Evolutionary conservation across 1,139 yeast species (phyloP), one percentile per base, ranked within the genome.

Genomic region (Magnusiomyces suaveolens): DNA sequence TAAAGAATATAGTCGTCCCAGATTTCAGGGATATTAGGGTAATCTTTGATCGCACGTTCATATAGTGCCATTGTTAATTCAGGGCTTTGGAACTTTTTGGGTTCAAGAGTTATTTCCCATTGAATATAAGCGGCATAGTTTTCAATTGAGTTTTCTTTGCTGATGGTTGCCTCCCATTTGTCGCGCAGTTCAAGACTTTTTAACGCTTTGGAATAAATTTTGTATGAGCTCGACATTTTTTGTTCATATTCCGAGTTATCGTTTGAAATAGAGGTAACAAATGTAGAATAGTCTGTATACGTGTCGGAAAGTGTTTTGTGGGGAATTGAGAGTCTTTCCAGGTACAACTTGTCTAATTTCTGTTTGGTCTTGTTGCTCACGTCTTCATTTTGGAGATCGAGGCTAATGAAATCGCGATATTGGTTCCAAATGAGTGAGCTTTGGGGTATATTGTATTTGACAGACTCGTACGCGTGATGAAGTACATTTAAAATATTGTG

Each of bases 291-390:
- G 8, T 69, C 70, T 18, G 71, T 64, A 58, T 73, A 79, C 0
- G 81, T 75, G 0, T 73, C 72, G 1, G 73, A 74, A 3, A 81
- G 56, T 3, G 65, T 60, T 1, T 60, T 58, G 61, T 78, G 83
- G 0, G 83, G 83, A 43, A 66, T 62, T 10, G 66, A 58, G 2
- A 81, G 65, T 32, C 81, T 63, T 43, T 70, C 64, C 36, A 69
- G 57, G 56, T 74, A 72, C 21, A 74, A 55, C 3, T 64, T 63
- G 50, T 66, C 64, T 44, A 70, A 59, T 26, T 50, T 48, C 29
- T 62, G 16, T 18, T 58, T 44, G 20, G 51, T 48, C 54, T 58
- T 41, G 54, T 61, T 49, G 14, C 60, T 56, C 4, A 44, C 52
- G 43, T 24, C 57, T 59, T 49, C 41, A 12, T 50, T 49, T 12